phyloP scores from a whole-genome alignment of 2,329 filamentous ascomycete species.

The Botrytis paeoniae region DNA sequence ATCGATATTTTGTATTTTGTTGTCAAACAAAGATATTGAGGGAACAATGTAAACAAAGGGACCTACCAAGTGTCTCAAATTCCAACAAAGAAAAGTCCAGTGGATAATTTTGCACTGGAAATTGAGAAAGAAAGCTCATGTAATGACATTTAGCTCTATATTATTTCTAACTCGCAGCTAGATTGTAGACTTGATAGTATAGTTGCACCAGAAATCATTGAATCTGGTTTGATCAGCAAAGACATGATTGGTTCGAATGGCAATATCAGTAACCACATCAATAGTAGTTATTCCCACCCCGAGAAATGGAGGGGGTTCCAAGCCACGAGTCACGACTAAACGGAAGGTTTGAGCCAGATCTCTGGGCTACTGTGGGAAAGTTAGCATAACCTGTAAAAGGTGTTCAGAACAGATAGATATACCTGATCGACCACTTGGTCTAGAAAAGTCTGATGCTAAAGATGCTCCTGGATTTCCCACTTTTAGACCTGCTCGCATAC shows the following conservation, averaged over 20 bases:
- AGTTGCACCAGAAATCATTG: background rate
- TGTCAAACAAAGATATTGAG: no score
- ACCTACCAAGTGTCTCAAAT: no score
- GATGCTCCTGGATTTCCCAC: constrained; percentile 33
- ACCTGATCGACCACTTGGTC: constrained; percentile 31
- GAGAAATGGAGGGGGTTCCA: constrained; percentile 21
- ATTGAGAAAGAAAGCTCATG: background rate
- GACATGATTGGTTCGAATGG: background rate
- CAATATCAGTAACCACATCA: constrained; percentile 1
- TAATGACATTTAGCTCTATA: background rate
- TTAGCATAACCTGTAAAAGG: background rate
- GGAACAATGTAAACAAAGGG: background rate
- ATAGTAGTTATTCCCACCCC: constrained; percentile 9
- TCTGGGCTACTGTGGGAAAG: constrained; percentile 30
- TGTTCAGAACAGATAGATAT: constrained; percentile 22
- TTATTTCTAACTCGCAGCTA: background rate
- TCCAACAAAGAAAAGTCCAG: background rate
- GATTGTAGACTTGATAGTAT: background rate
- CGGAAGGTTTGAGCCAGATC: constrained; percentile 24
- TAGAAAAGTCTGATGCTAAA: constrained; percentile 19
- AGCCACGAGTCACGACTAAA: constrained; percentile 23
- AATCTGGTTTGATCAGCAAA: background rate
- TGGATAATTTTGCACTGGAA: background rate
- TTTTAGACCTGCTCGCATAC: constrained; percentile 39
- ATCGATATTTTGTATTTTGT: background rate